Conservation (phyloP, 2,329 filamentous ascomycete species). For the Fusarium oligoseptatum region DNA sequence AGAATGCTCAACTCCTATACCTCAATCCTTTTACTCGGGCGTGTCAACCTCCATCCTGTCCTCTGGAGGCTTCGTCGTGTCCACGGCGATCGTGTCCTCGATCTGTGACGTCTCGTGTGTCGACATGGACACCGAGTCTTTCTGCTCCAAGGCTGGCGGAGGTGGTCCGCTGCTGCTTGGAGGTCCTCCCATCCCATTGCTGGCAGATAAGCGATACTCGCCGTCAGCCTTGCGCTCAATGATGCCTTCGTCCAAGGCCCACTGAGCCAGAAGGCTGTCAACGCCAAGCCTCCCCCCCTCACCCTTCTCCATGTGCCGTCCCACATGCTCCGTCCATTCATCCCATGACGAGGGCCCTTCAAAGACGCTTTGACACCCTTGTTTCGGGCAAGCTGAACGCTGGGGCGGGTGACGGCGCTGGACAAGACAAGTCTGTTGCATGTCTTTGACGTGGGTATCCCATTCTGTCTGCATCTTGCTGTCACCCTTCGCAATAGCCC, state of each 20-base stretch:
- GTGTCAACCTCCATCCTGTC: slow-evolving; percentile 48
- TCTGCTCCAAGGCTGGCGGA: slow-evolving; percentile 40
- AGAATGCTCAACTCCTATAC: slow-evolving; percentile 25
- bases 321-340: slow-evolving; percentile 92
- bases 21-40: slow-evolving; percentile 28
- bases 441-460: slow-evolving; percentile 75
- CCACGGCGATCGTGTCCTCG: slow-evolving; percentile 43
- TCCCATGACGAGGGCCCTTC: slow-evolving; percentile 84
- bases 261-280: slow-evolving; percentile 69
- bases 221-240: slow-evolving; percentile 70
- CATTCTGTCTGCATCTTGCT: slow-evolving; percentile 72
- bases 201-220: slow-evolving; percentile 64
- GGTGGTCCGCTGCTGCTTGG: slow-evolving; percentile 32
- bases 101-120: slow-evolving; percentile 38
- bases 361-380: slow-evolving; percentile 79
- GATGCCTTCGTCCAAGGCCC: slow-evolving; percentile 74
- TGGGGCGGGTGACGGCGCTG: slow-evolving; percentile 77
- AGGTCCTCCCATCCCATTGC: slow-evolving; percentile 44
- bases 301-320: slow-evolving; percentile 86
- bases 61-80: slow-evolving; percentile 39
- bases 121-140: slow-evolving; percentile 43
- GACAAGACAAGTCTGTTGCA: slow-evolving; percentile 81
- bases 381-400: slow-evolving; percentile 76
- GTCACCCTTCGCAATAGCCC: slow-evolving; percentile 68
- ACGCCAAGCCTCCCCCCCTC: slow-evolving; percentile 70